Evolutionary conservation across 2,329 filamentous ascomycete species (phyloP), one percentile per base, ranked within the genome.

Genomic region (Sporothrix phasma): DNA sequence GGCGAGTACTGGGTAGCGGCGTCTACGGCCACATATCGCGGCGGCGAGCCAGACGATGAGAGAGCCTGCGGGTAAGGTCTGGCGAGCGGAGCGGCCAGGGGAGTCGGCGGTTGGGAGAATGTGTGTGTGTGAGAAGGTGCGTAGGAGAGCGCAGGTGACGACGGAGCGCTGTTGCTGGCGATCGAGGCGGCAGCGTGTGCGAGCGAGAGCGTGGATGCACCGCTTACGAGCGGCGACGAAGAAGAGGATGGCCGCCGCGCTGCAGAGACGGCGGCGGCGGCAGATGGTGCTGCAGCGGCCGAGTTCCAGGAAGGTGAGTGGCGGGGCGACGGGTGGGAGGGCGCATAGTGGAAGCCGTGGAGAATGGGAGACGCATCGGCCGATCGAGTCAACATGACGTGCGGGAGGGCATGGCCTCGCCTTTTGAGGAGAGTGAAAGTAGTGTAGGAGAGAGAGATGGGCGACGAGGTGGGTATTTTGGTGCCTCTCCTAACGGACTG

Each of bases 311-410:
- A 70, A 64, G 73, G 71, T 68, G 74, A 78, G 66, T 75, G 75
- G 68, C 76, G 76, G 67, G 77, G 77, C 68, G 74, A 75, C 24
- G 56, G 34, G 67, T 71, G 73, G 69, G 76, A 73, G 74, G 80
- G 74, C 70, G 77, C 77, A 78, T 80, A 80, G 71, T 79, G 78
- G 72, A 75, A 73, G 69, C 54, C 69, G 67, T 70, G 72, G 63
- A 79, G 76, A 70, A 75, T 74, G 69, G 81, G 80, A 60, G 81
- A 83, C 71, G 79, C 77, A 77, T 78, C 82, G 75, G 79, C 76
- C 71, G 81, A 84, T 72, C 80, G 81, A 74, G 81, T 82, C 79
- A 84, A 79, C 82, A 84, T 84, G 78, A 61, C 64, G 66, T 61
- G 61, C 45, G 37, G 43, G 56, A 29, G 64, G 54, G 41, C 59